Percentiles rank a stretch among this genome's conserved stretches.
Evolutionary conservation across 139 green algal species (phyloP).

Genomic region (Chlorella sp.): DNA sequence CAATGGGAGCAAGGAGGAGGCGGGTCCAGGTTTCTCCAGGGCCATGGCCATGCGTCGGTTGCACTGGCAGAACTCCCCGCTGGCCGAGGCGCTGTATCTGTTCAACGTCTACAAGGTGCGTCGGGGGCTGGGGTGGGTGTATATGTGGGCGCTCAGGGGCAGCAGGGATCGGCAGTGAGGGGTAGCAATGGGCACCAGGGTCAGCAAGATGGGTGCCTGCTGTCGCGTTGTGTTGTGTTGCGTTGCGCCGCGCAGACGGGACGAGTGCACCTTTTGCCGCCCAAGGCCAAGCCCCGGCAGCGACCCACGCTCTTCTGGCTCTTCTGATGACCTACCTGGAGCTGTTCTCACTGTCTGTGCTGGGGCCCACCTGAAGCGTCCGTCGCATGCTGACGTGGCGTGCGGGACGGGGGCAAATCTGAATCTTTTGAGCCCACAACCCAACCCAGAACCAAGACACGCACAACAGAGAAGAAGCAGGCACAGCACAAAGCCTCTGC

Average conservation of each 20-base stretch:
- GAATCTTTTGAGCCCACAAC: too few relatives aligned
- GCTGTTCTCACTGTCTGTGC: not conserved
- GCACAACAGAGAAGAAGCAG: too few relatives aligned
- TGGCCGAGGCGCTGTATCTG: slow-evolving; percentile 43
- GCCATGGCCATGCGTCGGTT: slow-evolving; percentile 47
- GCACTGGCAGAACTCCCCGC: slow-evolving; percentile 51
- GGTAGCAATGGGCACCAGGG: not conserved
- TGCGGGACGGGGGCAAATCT: not conserved
- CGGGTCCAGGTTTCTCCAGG: slow-evolving; percentile 26
- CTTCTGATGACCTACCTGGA: slow-evolving; percentile 19
- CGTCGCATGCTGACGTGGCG: not conserved
- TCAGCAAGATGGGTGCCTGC: not conserved
- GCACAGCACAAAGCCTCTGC: too few relatives aligned
- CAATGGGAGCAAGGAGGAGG: not conserved
- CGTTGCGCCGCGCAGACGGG: slow-evolving; percentile 36
- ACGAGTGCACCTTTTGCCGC: slow-evolving; percentile 47
- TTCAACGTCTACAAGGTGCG: slow-evolving; percentile 45
- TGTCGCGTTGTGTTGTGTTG: not conserved
- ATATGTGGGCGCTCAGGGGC: not conserved
- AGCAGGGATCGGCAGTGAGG: not conserved
- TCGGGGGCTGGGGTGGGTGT: not conserved
- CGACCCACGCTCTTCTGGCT: slow-evolving; percentile 53
- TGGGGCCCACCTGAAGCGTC: not conserved
- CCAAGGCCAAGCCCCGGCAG: slow-evolving; percentile 19
- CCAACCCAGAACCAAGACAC: too few relatives aligned